Evolutionary conservation across 1,284 basidiomycete species (phyloP), one percentile per base, ranked within the genome.

Genomic region (Agroathelia rolfsii): DNA sequence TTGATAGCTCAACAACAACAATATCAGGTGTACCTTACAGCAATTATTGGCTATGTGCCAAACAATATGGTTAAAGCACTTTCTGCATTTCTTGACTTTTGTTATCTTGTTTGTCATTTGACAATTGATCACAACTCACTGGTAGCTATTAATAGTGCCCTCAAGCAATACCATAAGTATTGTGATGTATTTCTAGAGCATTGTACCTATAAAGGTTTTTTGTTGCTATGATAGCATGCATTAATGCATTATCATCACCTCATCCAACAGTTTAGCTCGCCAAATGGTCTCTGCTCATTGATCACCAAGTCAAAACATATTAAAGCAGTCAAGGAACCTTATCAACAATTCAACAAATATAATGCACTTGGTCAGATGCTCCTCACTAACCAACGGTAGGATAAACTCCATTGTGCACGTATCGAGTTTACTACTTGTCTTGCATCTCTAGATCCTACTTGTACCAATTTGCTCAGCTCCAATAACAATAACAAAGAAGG

Each of bases 21-120:
- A 11, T 28, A 10, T 9, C 23, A 53, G 51, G 46, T 56, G 5
- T 55, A 50, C 35, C 40, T 53, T 2, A 43, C 52, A n/a, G 53
- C 52, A 1, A 48, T 52, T 15, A 35, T 30, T 0, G 49, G 45
- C 7, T 43, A 46, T 37, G 40, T 55, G 12, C 50, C 46, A 12
- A n/a, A 22, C 3, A 18, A 47, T n/a, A 44, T 53, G 32, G 35
- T 48, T 5, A 32, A 40, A 35, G 28, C 4, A 18, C 18, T 14
- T n/a, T n/a, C 17, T 39, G 41, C 14, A 3, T 14, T 37, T 18
- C 26, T 44, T 15, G 26, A 44, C 4, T 41, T 42, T 21, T 40
- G 37, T 20, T 42, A 40, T 22, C 16, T 40, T 21, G 41, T 25
- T 1, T 17, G 32, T 11, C 32, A 32, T 11, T 17, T 19, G 16